Evolutionary conservation across 1,284 basidiomycete species (phyloP), one percentile per base, ranked within the genome.

Genomic region (Pseudozyma hubeiensis): DNA sequence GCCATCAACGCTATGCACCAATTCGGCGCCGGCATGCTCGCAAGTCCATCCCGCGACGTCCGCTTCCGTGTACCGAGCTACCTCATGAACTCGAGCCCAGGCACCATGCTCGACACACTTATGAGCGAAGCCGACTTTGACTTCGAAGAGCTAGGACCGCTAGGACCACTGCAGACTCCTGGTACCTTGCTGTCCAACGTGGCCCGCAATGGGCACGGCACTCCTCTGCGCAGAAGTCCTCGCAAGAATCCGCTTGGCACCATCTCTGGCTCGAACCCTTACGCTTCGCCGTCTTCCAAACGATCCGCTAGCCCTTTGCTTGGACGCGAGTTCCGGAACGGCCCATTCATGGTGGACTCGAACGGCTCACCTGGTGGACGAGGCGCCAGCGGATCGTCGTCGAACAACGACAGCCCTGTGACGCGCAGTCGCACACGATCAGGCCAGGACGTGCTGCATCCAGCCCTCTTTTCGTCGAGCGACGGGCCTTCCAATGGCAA

Each of bases 191-290:
- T 67, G 9, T 58, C 62, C 43, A 61, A 67, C 48, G 47, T 61
- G 44, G 30, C 53, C 6, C 34, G 50, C 45, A 46, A 48, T 24
- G 56, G 58, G 16, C 47, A 66, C 34, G 34, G 39, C 8, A 62
- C 66, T 10, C 65, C 73, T 1, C 53, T 77, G 43, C 67, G 82
- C 10, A 62, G 82, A 44, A 81, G 80, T 55, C 82, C 82, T 35
- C 66, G 82, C 19, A 84, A 84, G 68, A 76, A 75, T n/a, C 81
- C 81, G 39, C 64, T 58, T 30, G 81, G 81, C 9, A 81, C 79
- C 33, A 54, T 65, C 44, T 71, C 63, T 16, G 63, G 57, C 29
- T 54, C 71, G 35, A 84, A 84, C 55, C 82, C 82, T 4, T 84
- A 80, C 54, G 82, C 82, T 7, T 64, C 68, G 49, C 69, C 62